phyloP scores from a whole-genome alignment of 768 basidiomycete species.

The Mycena belliarum region DNA sequence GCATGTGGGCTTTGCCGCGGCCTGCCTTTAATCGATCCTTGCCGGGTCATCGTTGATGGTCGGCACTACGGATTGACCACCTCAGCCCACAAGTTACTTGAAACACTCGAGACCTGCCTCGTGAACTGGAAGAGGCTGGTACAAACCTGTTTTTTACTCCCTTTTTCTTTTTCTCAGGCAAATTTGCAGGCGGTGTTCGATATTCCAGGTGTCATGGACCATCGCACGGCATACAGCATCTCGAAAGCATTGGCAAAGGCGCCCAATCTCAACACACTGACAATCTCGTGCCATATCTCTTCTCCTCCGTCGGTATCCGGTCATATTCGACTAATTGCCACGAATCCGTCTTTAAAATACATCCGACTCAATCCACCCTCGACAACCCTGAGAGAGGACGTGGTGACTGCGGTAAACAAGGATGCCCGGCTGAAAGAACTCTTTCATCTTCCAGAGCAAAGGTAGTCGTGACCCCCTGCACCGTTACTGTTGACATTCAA shows the following conservation, averaged over 20 bases:
- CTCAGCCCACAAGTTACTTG: not conserved
- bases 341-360: slow-evolving; percentile 3
- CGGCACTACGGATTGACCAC: not conserved
- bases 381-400: too few species aligned
- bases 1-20: not conserved
- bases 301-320: not conserved
- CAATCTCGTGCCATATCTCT: not conserved
- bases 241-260: not conserved
- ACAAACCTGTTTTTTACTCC: not conserved
- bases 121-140: slow-evolving; percentile 12
- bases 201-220: too few species aligned
- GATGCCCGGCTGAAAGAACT: too few species aligned
- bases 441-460: too few species aligned
- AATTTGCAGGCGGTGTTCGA: too few species aligned
- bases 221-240: not conserved
- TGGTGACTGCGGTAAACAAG: too few species aligned
- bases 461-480: too few species aligned
- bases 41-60: slow-evolving; percentile 13
- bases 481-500: too few species aligned
- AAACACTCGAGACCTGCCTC: not conserved
- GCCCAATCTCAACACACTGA: not conserved
- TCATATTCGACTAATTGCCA: not conserved
- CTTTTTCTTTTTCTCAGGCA: too few species aligned
- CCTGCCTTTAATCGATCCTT: not conserved
- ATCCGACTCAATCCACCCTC: slow-evolving; percentile 1